Evolutionary conservation across 2,329 filamentous ascomycete genomes (phyloP), one percentile per base, ranked within the genome.

Genomic region (Stemphylium vesicarium): DNA sequence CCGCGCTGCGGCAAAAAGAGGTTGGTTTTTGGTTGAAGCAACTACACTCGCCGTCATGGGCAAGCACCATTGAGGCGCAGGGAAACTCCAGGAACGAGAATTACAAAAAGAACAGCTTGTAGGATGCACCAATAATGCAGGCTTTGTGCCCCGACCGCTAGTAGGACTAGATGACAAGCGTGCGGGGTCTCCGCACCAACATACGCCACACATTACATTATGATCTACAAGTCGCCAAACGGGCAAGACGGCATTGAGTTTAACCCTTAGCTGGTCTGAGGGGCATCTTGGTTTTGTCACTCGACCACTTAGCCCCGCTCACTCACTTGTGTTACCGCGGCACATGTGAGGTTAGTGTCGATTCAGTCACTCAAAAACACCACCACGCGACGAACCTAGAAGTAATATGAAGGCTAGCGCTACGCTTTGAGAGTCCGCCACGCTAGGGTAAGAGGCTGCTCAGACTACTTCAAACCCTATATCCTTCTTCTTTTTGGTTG

Each of bases 161-260:
- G 33, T 38, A 15, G 4, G 11, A 35, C 20, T 18, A 45, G 36
- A 26, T 18, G 18, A 12, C 24, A 32, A 15, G 48, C 49, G 45
- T 52, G 47, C 50, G 57, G 51, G 57, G 59, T 46, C 59, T 57
- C 61, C 40, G 32, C 38, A 41, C 40, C 41, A 45, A 36, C 37
- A 33, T 26, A 31, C 35, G 38, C 37, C 42, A 61, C 36, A 50
- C 22, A 48, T 24, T 41, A 31, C 37, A 24, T 44, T 41, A 48
- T 42, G 37, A 41, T 46, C 43, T 48, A 35, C 53, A 44, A n/a
- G 36, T 39, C 36, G 24, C 42, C 24, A 53, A 53, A 42, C 11
- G 38, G 49, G 31, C 44, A 20, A 42, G 26, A 43, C 36, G 22
- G 38, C 37, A 35, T 36, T 18, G 29, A 11, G 18, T 39, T 33